Evolutionary conservation across 31 red algal species (phyloP), one percentile per base, ranked within the genome.

Genomic region (Pterothamnion heteromorphum): DNA sequence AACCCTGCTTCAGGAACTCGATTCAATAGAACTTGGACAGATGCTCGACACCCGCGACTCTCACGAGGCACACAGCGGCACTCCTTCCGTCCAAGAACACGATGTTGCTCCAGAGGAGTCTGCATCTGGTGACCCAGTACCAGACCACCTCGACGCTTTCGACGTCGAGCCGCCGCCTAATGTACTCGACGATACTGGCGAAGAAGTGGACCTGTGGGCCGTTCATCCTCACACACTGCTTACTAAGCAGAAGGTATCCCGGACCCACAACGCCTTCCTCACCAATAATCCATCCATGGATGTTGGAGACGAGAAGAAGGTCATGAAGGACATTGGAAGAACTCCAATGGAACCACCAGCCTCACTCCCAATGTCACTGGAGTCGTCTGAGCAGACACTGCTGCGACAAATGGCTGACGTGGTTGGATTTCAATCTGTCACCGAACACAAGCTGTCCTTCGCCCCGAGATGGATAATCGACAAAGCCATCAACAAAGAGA

Each of bases 381-480:
- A 92, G 26, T 92, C 80, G 23, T 86, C 20, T 3, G 0, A 92
- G 26, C 91, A 86, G 58, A 58, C 23, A 2, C 1, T 92, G 14
- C 31, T 92, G 20, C 1, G 51, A 41, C 35, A 92, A 86, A 92
- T 92, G 14, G 37, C 35, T 0, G 35, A 74, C 9, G 85, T 89
- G 4, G 28, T 74, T n/a, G 84, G 84, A 23, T 2, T 43, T 23
- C 34, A 88, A 39, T 21, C 21, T 4, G 36, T 31, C 9, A 35
- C 84, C 22, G 84, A 93, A 28, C 74, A 32, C 0, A 35, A 74
- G 44, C 92, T 93, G 32, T 57, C 87, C 39, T 89, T 93, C 57
- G 84, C n/a, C n/a, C 51, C 51, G 51, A 9, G 51, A 9, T 64
- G n/a, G 51, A n/a, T 64, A 64, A 64, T 64, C 9, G 51, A 64